Evolutionary conservation across 352 stramenopile species (phyloP).

Genomic region (Paralagenidium karlingii): DNA sequence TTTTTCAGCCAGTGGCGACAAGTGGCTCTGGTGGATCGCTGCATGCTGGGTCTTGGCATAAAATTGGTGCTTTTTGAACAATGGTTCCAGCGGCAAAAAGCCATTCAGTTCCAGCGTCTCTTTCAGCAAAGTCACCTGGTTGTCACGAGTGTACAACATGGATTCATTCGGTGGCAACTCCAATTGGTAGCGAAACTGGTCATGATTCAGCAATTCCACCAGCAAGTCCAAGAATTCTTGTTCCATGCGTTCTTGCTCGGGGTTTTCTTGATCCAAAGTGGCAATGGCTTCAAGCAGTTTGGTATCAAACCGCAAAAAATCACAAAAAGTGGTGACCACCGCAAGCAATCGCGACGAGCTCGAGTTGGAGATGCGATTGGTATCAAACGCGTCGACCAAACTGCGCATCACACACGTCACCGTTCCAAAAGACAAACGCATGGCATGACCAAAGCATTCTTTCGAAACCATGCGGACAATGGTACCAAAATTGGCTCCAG

Average conservation of each 20-base stretch:
- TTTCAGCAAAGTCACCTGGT: constrained; percentile 43
- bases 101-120: constrained; percentile 61
- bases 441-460: constrained; percentile 32
- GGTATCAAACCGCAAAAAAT: constrained; percentile 42
- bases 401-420: constrained; percentile 36
- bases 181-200: constrained; percentile 13
- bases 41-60: constrained; percentile 10
- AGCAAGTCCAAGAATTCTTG: constrained; percentile 31
- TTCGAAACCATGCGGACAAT: too few relatives aligned
- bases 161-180: constrained; percentile 6
- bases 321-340: constrained; percentile 48
- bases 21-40: constrained; percentile 1
- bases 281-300: constrained; percentile 31
- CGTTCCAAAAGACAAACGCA: constrained; percentile 36
- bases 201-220: constrained; percentile 42
- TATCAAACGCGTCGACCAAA: constrained; percentile 16
- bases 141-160: constrained; percentile 9
- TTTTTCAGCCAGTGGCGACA: constrained; percentile 16
- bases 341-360: constrained; percentile 24
- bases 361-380: background rate
- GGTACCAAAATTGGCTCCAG: background rate
- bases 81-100: constrained; percentile 33
- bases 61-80: constrained; percentile 10
- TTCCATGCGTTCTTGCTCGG: too few relatives aligned
- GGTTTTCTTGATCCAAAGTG: too few relatives aligned